Conservation (phyloP, 352 stramenopile species). For the Globisporangium nunn region DNA sequence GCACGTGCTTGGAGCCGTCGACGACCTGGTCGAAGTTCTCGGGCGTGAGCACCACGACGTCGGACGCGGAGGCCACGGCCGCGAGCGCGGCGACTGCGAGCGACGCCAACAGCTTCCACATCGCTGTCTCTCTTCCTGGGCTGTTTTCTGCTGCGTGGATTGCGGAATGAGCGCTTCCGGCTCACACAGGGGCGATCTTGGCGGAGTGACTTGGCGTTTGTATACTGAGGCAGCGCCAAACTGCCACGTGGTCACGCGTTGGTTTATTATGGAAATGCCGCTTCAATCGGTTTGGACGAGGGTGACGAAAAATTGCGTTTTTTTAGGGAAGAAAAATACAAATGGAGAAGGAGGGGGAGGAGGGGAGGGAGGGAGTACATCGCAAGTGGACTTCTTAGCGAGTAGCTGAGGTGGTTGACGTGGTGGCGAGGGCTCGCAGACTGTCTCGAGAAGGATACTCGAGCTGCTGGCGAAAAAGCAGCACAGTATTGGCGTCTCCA, state of each 20-base stretch:
- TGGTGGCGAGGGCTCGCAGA: too few species aligned
- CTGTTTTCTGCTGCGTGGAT: not conserved
- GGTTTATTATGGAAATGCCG: too few species aligned
- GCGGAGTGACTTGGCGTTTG: too few species aligned
- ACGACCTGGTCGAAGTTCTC: slow-evolving; percentile 81
- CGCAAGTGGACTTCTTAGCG: not conserved
- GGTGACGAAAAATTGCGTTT: not conserved
- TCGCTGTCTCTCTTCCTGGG: not conserved
- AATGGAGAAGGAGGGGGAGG: not conserved
- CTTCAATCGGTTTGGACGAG: too few species aligned
- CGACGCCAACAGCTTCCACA: slow-evolving; percentile 60
- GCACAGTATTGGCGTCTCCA: not conserved
- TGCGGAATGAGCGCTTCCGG: not conserved
- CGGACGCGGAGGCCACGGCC: slow-evolving; percentile 48
- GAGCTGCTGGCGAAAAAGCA: not conserved
- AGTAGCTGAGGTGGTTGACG: not conserved
- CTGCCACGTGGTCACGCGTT: too few species aligned
- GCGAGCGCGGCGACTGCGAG: slow-evolving; percentile 34
- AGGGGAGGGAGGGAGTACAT: not conserved
- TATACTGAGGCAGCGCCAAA: too few species aligned
- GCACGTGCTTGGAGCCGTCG: slow-evolving; percentile 77
- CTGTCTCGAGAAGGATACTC: not conserved
- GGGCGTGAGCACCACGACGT: slow-evolving; percentile 73
- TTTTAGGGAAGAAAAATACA: not conserved
- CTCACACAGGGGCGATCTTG: too few species aligned